phyloP scores from a whole-genome alignment of 2,329 filamentous ascomycete genomes.

The Talaromyces sp. region DNA sequence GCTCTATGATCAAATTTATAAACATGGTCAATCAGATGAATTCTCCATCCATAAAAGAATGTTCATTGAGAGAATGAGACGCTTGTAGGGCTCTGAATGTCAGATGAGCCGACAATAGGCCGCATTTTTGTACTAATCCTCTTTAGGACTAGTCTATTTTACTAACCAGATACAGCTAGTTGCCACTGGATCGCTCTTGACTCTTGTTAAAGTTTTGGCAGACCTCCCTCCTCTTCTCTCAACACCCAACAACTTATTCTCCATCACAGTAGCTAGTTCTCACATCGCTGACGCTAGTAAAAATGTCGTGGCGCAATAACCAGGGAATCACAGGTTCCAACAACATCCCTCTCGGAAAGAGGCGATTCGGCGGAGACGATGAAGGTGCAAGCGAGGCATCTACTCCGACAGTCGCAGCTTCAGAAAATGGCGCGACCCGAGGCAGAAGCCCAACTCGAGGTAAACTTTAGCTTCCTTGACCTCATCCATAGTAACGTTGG shows the following conservation, averaged over 20 bases:
- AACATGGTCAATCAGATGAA: neutral
- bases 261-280: constrained; percentile 15
- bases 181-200: neutral
- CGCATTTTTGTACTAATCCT: neutral
- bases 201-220: constrained; percentile 3
- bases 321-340: constrained; percentile 92
- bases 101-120: neutral
- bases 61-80: neutral
- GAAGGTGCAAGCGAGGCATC: constrained; percentile 46
- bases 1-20: neutral
- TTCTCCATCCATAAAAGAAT: neutral
- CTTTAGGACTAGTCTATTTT: neutral
- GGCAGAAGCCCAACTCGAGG: constrained; percentile 87
- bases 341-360: constrained; percentile 89
- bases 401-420: constrained; percentile 46
- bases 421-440: constrained; percentile 63
- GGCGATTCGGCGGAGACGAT: constrained; percentile 71
- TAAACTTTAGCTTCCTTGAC: constrained; percentile 40
- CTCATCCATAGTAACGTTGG: neutral
- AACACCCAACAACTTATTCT: neutral
- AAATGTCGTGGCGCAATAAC: constrained; percentile 64
- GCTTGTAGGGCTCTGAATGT: neutral
- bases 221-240: neutral
- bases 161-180: neutral
- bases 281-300: constrained; percentile 15